Evolutionary conservation across 805 yeast species (phyloP), one percentile per base, ranked within the genome.

Genomic region (Yarrowia yakushimensis): DNA sequence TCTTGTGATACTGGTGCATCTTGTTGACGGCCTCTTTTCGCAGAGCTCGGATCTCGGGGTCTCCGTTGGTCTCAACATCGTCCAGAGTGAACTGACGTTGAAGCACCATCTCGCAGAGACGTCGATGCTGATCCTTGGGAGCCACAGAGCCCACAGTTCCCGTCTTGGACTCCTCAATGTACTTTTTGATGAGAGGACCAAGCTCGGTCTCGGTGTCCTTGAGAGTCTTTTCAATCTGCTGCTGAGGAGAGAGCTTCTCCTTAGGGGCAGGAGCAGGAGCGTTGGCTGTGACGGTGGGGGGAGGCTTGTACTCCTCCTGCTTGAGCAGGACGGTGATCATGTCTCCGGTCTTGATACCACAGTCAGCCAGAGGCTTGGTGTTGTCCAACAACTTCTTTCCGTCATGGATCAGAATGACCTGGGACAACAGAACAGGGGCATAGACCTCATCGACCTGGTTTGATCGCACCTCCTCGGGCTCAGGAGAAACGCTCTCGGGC

Each of bases 281-380:
- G 41, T 63, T 60, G 46, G 64, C 57, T 11, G 65, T 65, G 8
- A 30, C 61, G 1, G 46, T 15, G 2, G 61, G 61, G 1, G 36
- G 36, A 3, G 61, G 61, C 39, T 39, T 41, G 48, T 23, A 55
- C 12, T 31, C 48, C 36, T 41, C 30, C 30, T 55, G 30, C 30
- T 41, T 39, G 22, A 63, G 36, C 20, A 68, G 39, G 11, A 63
- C 70, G 41, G 69, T 54, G 42, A 79, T 70, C 33, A 71, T 76
- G 57, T 78, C 78, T 10, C 87, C 87, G 0, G 87, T 84, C 63
- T 79, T 79, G 22, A 85, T 78, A 22, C 79, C 82, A 45, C 80
- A 69, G 63, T 82, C 76, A 67, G 85, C 81, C 60, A 85, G 67
- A 63, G 78, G 82, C 31, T 77, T 73, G 18, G 76, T 77, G 63